A percentile compares a stretch with the other conserved stretches of the same genome.
Evolutionary conservation across 1,284 basidiomycete genomes (phyloP).

Genomic region (Leucoagaricus sp.): DNA sequence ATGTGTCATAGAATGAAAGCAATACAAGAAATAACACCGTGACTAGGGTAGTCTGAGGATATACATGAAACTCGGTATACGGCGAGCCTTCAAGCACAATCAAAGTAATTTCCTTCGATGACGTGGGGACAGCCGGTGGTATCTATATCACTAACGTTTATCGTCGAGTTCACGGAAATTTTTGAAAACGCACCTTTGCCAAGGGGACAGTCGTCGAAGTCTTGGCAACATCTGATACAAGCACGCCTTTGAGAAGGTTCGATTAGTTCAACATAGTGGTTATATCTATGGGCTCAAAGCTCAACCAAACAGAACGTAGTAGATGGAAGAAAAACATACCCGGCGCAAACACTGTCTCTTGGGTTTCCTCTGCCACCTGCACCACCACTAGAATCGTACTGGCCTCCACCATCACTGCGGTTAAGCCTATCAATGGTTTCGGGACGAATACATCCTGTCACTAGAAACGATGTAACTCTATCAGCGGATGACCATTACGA

Average conservation of each 20-base stretch:
- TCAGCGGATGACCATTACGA: neutral
- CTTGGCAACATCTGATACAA: constrained; percentile 55
- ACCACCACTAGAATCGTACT: constrained; percentile 56
- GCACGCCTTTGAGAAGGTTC: constrained; percentile 46
- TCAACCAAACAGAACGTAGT: neutral
- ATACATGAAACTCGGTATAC: neutral
- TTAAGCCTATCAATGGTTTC: constrained; percentile 41
- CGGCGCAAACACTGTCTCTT: constrained; percentile 44
- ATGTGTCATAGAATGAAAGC: neutral
- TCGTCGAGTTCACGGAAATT: no score
- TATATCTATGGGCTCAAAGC: constrained; percentile 38
- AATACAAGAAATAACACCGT: neutral
- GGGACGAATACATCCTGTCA: constrained; percentile 52
- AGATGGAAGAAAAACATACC: constrained; percentile 27
- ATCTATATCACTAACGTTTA: constrained; percentile 22
- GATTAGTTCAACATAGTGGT: constrained; percentile 54
- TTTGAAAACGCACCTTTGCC: constrained; percentile 33
- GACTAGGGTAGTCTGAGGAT: neutral
- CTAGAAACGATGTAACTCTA: constrained; percentile 24
- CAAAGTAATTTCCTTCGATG: constrained; percentile 33
- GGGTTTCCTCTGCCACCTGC: constrained; percentile 46
- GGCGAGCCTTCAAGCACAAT: constrained; percentile 14
- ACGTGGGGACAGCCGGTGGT: constrained; percentile 39
- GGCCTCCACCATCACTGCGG: constrained; percentile 45
- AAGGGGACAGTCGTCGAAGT: constrained; percentile 46